These are phyloP conservation scores for Entoloma clypeatum DNA, from an alignment of 1,284 basidiomycete species.

Conservation along the genomic window DNA sequence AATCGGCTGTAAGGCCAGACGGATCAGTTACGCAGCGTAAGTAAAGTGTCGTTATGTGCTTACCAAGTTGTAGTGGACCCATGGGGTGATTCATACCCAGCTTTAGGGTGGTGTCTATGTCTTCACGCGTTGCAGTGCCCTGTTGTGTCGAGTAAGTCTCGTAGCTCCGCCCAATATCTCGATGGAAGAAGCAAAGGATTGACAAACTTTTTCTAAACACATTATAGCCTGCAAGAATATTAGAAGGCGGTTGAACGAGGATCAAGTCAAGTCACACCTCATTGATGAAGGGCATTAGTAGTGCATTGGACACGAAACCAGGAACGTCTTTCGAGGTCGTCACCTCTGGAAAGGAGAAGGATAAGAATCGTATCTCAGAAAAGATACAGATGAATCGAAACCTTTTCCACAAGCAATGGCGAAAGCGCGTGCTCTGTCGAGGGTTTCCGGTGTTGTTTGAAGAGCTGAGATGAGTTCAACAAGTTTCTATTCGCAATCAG, in stretches of 20 bases:
- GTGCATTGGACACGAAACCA: conserved; percentile 85
- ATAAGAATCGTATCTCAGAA: not conserved
- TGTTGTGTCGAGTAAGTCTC: no score
- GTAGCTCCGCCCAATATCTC: no score
- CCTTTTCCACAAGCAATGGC: conserved; percentile 90
- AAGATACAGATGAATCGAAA: conserved; percentile 26
- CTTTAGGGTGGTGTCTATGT: conserved; percentile 92
- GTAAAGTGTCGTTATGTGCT: conserved; percentile 17
- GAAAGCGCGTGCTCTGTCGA: conserved; percentile 78
- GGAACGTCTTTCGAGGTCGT: conserved; percentile 87
- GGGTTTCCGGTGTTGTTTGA: conserved; percentile 79
- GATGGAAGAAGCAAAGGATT: not conserved
- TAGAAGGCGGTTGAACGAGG: conserved; percentile 32
- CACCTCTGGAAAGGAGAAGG: conserved; percentile 55
- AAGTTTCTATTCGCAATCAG: conserved; percentile 62
- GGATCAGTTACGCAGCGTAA: conserved; percentile 3
- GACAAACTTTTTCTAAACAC: conserved; percentile 75
- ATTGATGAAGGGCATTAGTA: conserved; percentile 91
- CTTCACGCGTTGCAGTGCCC: conserved; percentile 88
- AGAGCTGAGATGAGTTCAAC: conserved; percentile 91
- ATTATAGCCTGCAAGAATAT: conserved; percentile 71
- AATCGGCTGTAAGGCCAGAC: conserved; percentile 54
- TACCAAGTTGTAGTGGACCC: conserved; percentile 84
- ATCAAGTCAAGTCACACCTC: conserved; percentile 45
- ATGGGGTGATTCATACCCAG: conserved; percentile 97